A percentile compares a stretch with the other conserved stretches of the same genome.
These are phyloP conservation scores for Exophiala sp. DNA, from an alignment of 2,329 filamentous ascomycete species.

Conservation along the genomic window DNA sequence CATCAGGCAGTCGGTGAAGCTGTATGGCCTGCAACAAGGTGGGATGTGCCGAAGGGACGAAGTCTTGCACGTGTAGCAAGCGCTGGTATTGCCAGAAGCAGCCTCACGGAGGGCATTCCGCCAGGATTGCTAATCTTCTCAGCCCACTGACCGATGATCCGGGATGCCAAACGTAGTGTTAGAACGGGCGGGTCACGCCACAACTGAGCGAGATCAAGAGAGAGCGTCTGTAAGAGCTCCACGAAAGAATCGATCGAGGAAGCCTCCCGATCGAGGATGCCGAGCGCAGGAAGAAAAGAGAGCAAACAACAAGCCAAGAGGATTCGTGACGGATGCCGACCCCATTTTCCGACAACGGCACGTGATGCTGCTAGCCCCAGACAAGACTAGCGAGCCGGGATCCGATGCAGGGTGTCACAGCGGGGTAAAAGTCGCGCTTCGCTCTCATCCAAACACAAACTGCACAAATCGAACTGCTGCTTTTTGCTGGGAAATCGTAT, in stretches of 20 bases:
- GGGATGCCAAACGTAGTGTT: background rate
- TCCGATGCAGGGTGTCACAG: conserved; percentile 15
- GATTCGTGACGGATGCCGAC: conserved; percentile 1
- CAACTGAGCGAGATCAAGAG: background rate
- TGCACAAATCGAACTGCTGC: too few species aligned
- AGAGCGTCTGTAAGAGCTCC: background rate
- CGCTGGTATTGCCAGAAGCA: background rate
- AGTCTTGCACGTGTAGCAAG: background rate
- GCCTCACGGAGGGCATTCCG: background rate
- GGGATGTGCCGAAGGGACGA: background rate
- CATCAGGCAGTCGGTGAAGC: too few species aligned
- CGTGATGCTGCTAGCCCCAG: background rate
- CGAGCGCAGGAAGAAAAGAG: background rate
- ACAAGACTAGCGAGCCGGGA: conserved; percentile 1
- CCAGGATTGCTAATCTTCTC: background rate
- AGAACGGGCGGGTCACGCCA: conserved; percentile 4
- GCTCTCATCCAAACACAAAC: background rate
- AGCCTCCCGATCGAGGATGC: conserved; percentile 8
- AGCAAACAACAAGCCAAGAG: background rate
- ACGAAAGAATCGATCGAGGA: background rate
- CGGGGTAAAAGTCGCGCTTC: conserved; percentile 4
- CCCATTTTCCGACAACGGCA: background rate
- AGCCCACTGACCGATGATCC: background rate
- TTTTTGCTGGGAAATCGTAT: too few species aligned
- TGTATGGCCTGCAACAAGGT: too few species aligned